Percentiles rank a stretch among this genome's conserved stretches.
phyloP scores from a whole-genome alignment of 2,329 filamentous ascomycete species.

The Talaromyces sp. region DNA sequence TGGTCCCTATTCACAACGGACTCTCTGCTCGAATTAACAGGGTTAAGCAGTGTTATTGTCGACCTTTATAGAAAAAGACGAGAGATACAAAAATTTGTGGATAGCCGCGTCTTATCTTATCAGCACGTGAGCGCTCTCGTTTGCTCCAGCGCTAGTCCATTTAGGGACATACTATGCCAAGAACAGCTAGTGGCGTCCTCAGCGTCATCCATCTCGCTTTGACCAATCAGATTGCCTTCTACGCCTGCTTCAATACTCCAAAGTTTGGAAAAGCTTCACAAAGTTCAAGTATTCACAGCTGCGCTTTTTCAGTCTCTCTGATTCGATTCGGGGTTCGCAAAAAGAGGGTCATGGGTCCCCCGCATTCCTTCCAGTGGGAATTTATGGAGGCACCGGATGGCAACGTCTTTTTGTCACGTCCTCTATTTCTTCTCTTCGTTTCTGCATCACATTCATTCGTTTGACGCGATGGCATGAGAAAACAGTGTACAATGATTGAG shows the following conservation, averaged over 20 bases:
- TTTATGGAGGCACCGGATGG: background rate
- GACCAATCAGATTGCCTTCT: background rate
- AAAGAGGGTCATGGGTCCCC: background rate
- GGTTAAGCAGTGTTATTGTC: background rate
- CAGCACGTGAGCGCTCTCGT: constrained; percentile 15
- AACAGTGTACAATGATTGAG: background rate
- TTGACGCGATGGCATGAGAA: background rate
- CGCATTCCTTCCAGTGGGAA: background rate
- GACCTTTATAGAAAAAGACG: background rate
- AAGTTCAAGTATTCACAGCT: background rate
- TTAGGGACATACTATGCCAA: background rate
- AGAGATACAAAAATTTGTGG: constrained; percentile 20
- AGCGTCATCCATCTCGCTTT: background rate
- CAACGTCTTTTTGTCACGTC: background rate
- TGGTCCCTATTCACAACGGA: background rate
- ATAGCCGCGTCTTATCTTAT: constrained; percentile 19
- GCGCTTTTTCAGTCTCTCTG: background rate
- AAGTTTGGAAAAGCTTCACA: background rate
- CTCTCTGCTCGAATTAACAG: background rate
- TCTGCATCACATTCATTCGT: background rate
- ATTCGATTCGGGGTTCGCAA: background rate
- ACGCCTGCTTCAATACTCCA: background rate
- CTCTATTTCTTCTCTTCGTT: background rate
- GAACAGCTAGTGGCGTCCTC: background rate
- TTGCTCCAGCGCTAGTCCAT: background rate